Evolutionary conservation across 116 monocot species (phyloP), one percentile per base, ranked within the genome.

Genomic region (Posidonia oceanica): DNA sequence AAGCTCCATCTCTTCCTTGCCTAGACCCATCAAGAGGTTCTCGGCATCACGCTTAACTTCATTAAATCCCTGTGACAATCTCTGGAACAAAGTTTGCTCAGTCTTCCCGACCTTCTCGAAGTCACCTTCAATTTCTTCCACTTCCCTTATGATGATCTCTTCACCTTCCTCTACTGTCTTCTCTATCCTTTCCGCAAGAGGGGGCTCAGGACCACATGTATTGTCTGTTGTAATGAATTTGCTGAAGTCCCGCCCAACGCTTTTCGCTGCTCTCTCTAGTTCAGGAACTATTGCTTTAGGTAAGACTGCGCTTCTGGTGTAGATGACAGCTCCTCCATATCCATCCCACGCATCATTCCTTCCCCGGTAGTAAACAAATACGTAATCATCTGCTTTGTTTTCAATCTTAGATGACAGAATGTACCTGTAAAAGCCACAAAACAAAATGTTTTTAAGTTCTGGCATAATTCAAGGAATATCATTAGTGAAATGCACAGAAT

Each of bases 281-380:
- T 94, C 86, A n/a, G 88, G 94, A 21, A 91, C 73, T 71, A 94
- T 91, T 67, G 73, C 74, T 39, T 80, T 78, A 3, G 94, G 94
- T 36, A 94, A 64, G 14, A 77, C 74, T 60, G 84, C 67, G 54
- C 82, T 86, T 77, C 84, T 85, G 3, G 94, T 94, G 72, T 94
- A 94, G 3, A 94, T 74, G 12, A 94, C 88, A 51, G 94, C 82
- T 4, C 94, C 94, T 67, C 94, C 94, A 44, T 94, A 91, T 20
- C 94, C 94, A 76, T 94, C 91, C 94, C 94, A 94, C 66, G 94
- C 94, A 70, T 94, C 94, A 79, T 94, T 94, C 70, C 87, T 81
- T 54, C 94, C 94, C 3, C 81, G 77, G 60, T 94, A 94, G 62
- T 94, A 94, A 13, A 94, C 81, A 68, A 94, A 88, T 66, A 94